phyloP scores from a whole-genome alignment of 1,284 basidiomycete species.

The Pyrrhoderma noxium region DNA sequence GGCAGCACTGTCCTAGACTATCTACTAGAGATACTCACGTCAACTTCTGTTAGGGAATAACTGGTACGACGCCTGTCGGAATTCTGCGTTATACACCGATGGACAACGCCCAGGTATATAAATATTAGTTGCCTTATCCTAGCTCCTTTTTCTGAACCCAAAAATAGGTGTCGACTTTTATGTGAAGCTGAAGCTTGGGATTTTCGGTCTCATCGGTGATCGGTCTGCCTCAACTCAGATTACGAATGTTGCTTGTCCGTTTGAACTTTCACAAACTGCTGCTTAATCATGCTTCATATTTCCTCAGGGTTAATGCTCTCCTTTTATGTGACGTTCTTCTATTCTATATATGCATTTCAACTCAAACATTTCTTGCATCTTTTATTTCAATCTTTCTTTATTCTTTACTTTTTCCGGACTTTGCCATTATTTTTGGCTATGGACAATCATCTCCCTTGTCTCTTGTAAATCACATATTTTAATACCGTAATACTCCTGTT shows the following conservation, averaged over 20 bases:
- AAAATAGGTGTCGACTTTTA: constrained; percentile 60
- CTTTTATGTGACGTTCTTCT: background rate
- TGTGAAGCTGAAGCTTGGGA: constrained; percentile 60
- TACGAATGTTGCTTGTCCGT: constrained; percentile 63
- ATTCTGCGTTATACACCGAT: constrained; percentile 39
- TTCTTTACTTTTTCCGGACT: background rate
- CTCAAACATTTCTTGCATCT: background rate
- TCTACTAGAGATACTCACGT: constrained; percentile 1
- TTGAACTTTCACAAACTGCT: constrained; percentile 55
- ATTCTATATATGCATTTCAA: background rate
- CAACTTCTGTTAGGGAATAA: constrained; percentile 49
- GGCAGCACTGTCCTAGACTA: constrained; percentile 24
- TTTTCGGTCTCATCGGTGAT: constrained; percentile 57
- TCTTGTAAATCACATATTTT: too few relatives aligned
- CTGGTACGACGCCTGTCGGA: constrained; percentile 78
- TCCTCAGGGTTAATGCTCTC: background rate
- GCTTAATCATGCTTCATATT: constrained; percentile 26
- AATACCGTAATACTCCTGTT: too few relatives aligned
- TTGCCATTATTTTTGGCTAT: background rate
- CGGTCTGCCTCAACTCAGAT: constrained; percentile 51
- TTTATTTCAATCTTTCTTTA: background rate
- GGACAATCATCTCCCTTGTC: background rate
- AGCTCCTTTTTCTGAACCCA: constrained; percentile 1
- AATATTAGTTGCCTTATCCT: background rate
- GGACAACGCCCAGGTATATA: constrained; percentile 56